phyloP scores from a whole-genome alignment of 108 stramenopile species.

The Ochromonas danica region DNA sequence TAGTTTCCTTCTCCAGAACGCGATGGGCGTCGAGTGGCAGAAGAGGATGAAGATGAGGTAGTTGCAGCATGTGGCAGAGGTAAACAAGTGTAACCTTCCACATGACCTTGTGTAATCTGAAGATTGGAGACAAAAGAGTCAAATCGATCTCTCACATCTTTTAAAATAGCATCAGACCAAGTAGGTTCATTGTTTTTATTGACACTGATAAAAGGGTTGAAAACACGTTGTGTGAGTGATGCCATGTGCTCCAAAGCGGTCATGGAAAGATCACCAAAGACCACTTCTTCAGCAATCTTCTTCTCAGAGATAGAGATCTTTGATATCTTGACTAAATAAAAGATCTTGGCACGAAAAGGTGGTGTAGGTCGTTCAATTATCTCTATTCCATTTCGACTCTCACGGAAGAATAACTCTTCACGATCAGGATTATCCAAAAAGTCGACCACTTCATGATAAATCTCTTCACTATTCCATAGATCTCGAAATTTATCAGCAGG shows the following conservation, averaged over 20 bases:
- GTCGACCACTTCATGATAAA: background rate
- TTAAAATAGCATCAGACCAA: constrained; percentile 36
- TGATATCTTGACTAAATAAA: constrained; percentile 26
- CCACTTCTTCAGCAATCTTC: constrained; percentile 31
- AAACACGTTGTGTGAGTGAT: background rate
- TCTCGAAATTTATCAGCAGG: constrained; percentile 22
- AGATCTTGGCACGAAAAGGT: background rate
- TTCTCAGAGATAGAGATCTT: constrained; percentile 8
- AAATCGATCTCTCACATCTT: constrained; percentile 44
- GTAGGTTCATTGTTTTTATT: background rate
- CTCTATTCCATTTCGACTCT: background rate
- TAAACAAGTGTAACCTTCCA: constrained; percentile 43
- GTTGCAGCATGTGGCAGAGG: constrained; percentile 39
- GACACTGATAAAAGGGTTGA: background rate
- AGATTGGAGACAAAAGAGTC: constrained; percentile 48
- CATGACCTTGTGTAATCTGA: constrained; percentile 50
- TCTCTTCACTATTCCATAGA: background rate
- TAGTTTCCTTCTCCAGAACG: background rate
- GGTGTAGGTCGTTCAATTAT: background rate
- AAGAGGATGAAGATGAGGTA: background rate
- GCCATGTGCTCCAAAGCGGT: constrained; percentile 17
- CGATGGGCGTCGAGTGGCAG: background rate
- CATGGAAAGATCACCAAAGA: constrained; percentile 23
- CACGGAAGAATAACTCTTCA: constrained; percentile 1
- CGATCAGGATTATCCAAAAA: constrained; percentile 19